A percentile compares a stretch with the other conserved stretches of the same genome.
Conservation (phyloP, 1,139 yeast species). For the Yamadazyma diddensiae region DNA sequence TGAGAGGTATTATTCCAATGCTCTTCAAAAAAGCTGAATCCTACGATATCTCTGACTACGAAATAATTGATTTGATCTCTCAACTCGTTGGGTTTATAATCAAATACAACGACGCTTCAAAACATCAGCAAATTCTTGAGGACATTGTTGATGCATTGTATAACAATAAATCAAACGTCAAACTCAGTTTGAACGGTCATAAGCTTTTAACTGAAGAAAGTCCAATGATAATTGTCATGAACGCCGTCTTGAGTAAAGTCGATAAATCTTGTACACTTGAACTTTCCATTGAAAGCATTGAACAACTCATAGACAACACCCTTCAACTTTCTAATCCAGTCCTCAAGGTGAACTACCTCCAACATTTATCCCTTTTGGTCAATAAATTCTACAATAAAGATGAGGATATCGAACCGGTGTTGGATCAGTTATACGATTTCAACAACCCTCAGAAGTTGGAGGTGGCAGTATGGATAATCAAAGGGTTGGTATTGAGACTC, state of each 20-base stretch:
- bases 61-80: conserved; percentile 28
- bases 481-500: conserved; percentile 62
- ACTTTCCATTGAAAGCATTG: conserved; percentile 10
- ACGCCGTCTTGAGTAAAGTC: conserved; percentile 49
- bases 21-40: conserved; percentile 8
- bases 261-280: conserved; percentile 30
- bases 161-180: conserved; percentile 8
- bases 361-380: conserved; percentile 53
- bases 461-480: conserved; percentile 63
- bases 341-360: conserved; percentile 55
- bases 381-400: conserved; percentile 39
- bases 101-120: conserved; percentile 32
- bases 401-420: conserved; percentile 4
- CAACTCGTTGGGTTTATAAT: conserved; percentile 36
- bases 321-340: conserved; percentile 19
- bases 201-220: conserved; percentile 31
- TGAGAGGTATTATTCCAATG: conserved; percentile 32
- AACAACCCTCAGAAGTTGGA: conserved; percentile 38
- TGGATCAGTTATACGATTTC: conserved; percentile 4
- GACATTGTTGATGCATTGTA: conserved; percentile 28
- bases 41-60: conserved; percentile 2
- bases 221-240: conserved; percentile 46
- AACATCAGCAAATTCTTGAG: conserved; percentile 38
- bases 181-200: conserved; percentile 11
- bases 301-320: conserved; percentile 7